Evolutionary conservation across 1,139 yeast genomes (phyloP), one percentile per base, ranked within the genome.

Genomic region (Geotrichum macrosporum): DNA sequence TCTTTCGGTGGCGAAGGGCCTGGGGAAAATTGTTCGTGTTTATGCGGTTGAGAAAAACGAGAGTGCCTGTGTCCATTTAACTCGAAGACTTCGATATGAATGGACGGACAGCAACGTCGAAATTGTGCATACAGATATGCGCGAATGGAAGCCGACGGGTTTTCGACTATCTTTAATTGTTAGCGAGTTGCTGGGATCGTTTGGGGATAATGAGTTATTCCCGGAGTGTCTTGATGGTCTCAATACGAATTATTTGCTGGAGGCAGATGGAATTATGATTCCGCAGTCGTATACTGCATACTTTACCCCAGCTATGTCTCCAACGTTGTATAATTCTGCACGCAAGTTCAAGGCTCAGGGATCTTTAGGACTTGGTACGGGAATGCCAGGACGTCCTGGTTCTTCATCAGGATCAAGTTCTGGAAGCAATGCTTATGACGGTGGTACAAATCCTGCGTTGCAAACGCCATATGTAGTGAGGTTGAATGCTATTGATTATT

Each of bases 201-300:
- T 88, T 67, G 96, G 95, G 1, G 92, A 94, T 62, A 89, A 89
- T 63, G 97, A 89, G 61, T 70, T 85, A 15, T 74, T 86, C n/a
- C 96, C 96, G 0, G 97, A 89, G 60, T 81, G 94, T 50, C 65
- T 75, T 24, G 70, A 67, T 44, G 65, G 65, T 2, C 19, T 49
- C 8, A 46, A 49, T 12, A 61, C 61, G 15, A 67, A 57, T 54
- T 55, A 52, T 13, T 52, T 55, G 5, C 55, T 69, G 31, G 63
- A 61, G 35, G 56, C 61, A 18, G 55, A 47, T 4, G 69, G 74
- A 1, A 63, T 77, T n/a, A 71, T 76, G 67, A 86, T 88, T 27
- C 97, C 97, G 1, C 67, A 73, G 42, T 68, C 73, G 5, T 80
- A 47, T 57, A 63, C 80, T 1, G 74, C 83, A 12, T 77, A 69